Base-by-base conservation (phyloP, 2,329 filamentous ascomycete species). In the Gaeumannomyces tritici region DNA sequence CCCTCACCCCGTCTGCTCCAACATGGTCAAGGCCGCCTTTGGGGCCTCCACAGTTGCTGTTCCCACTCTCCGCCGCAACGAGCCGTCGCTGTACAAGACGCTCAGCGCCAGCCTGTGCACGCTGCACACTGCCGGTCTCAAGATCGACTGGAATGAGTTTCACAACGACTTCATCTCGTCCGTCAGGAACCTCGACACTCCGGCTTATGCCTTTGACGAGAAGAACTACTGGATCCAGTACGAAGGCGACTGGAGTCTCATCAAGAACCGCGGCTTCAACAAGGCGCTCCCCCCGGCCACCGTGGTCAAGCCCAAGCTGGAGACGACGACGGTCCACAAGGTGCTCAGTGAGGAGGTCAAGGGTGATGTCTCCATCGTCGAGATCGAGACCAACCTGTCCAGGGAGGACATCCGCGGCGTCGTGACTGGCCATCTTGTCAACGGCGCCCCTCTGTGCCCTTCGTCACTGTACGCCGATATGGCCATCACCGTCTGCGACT, bases 161-260 rank as follows among this genome's bases (percentile, higher is more conserved):
- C 85, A 89, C 66, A 76, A 81, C 62, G 75, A 78, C 64, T 81
- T 81, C 65, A 68, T 69, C 26, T 62, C 67, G 0, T 73, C 71
- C 15, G 72, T 76, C 3, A 73, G 73, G 4, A 77, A 91, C 12
- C 73, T 90, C 7, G 77, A 83, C 7, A 75, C 92, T 0, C 89
- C 89, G 0, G 81, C 82, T 1, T 93, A 92, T 71, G 80, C 80
- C 0, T 93, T 89, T 75, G 86, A 92, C 68, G 78, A 85, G 68
- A 90, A 90, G 78, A 88, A 84, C 66, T 91, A 91, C 71, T 86
- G 83, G 83, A 77, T 85, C 55, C 78, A 80, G 68, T 86, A 85
- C 69, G 73, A 80, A 65, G 87, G 89, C 65, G 86, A 91, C 72
- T 92, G 88, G 85, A 83, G 81, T 27, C 77, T 91, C 51, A 85